A percentile compares a stretch with the other conserved stretches of the same genome.
Conservation (phyloP, 208 protist genomes). For the Tritrichomonas foetus region DNA sequence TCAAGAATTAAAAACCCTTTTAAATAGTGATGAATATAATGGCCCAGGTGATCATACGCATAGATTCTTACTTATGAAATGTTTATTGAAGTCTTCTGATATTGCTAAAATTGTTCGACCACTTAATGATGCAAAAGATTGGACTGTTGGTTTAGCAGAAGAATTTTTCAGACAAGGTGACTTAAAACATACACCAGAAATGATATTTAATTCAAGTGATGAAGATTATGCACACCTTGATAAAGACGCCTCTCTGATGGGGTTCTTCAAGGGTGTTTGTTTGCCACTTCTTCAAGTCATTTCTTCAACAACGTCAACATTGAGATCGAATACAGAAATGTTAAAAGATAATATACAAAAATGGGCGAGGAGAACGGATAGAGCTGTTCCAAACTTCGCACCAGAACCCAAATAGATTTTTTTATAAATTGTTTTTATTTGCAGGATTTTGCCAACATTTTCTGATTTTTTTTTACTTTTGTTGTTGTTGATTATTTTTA, state of each 20-base stretch:
- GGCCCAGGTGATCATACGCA: background rate
- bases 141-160: background rate
- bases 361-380: too few relatives aligned
- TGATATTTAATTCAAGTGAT: background rate
- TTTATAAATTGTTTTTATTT: too few relatives aligned
- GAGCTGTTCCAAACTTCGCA: too few relatives aligned
- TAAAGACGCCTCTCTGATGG: background rate
- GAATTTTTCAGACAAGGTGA: constrained; percentile 14
- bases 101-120: background rate
- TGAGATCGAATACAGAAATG: background rate
- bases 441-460: too few relatives aligned
- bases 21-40: background rate
- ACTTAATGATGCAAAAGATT: background rate
- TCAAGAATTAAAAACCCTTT: background rate
- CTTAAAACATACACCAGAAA: background rate
- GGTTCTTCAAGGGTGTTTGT: background rate
- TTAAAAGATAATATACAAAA: too few relatives aligned
- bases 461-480: too few relatives aligned
- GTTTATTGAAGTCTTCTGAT: background rate
- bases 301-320: background rate
- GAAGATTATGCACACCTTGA: background rate
- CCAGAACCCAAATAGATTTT: too few relatives aligned
- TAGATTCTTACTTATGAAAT: background rate
- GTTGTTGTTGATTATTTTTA: too few relatives aligned
- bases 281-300: background rate